Conservation (phyloP, 2,329 filamentous ascomycete genomes). For the Phoma sp. region DNA sequence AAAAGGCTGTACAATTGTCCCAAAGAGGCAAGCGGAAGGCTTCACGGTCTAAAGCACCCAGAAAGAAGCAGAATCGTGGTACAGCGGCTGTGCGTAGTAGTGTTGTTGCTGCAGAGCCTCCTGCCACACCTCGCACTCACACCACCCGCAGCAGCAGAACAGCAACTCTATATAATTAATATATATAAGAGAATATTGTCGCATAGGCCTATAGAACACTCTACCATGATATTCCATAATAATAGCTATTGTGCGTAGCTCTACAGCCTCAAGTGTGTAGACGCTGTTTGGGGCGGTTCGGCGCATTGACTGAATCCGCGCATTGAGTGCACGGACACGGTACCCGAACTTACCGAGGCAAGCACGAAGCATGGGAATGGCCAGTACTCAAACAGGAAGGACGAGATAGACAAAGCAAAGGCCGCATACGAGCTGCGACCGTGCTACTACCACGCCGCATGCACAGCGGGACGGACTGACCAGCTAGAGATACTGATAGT, state of each 20-base stretch:
- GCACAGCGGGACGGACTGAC: too few species aligned
- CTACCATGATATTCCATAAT: background rate
- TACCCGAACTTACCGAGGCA: too few species aligned
- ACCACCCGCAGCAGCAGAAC: too few species aligned
- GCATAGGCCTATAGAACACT: background rate
- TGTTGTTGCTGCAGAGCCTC: background rate
- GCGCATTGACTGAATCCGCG: too few species aligned
- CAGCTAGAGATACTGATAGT: too few species aligned
- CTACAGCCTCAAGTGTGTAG: background rate
- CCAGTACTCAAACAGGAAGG: too few species aligned
- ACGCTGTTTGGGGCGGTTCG: background rate
- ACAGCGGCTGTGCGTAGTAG: background rate
- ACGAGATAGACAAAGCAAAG: too few species aligned
- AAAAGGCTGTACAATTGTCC: background rate
- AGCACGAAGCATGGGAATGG: too few species aligned
- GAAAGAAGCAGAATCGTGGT: background rate
- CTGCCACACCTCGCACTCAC: background rate
- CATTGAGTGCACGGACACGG: background rate
- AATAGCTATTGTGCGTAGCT: background rate
- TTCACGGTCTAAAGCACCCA: background rate
- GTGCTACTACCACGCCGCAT: too few species aligned
- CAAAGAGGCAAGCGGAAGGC: background rate
- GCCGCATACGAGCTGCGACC: too few species aligned
- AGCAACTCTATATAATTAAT: background rate
- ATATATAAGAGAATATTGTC: background rate